Conservation (phyloP, 129 eudicot genomes). For the Glebionis coronaria region DNA sequence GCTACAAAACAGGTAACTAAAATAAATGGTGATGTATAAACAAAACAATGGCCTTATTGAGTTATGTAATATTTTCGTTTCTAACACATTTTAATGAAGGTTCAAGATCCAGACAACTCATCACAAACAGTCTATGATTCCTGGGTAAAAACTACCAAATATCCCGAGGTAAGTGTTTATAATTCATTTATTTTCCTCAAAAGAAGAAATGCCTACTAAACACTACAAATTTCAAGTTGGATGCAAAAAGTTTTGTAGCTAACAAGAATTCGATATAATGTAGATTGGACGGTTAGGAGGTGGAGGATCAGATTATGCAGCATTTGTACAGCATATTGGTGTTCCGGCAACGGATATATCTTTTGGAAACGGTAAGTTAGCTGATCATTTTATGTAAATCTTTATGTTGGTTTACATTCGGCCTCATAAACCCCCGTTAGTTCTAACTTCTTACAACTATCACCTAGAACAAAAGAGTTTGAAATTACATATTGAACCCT, state of each 20-base stretch:
- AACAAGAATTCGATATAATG: slow-evolving; percentile 22
- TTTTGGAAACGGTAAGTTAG: slow-evolving; percentile 55
- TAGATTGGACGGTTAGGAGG: slow-evolving; percentile 82
- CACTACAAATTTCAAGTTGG: not conserved
- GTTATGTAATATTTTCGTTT: no score
- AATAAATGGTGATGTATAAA: not conserved
- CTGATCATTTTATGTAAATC: not conserved
- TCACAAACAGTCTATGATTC: slow-evolving; percentile 74
- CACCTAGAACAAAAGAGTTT: no score
- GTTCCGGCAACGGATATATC: slow-evolving; percentile 69
- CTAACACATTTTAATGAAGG: slow-evolving; percentile 38
- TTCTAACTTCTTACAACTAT: no score
- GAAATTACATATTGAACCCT: no score
- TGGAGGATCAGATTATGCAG: slow-evolving; percentile 77
- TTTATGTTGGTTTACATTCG: no score
- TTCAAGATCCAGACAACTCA: slow-evolving; percentile 84
- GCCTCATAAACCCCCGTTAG: no score
- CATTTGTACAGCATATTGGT: slow-evolving; percentile 86
- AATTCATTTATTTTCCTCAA: not conserved
- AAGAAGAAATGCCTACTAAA: not conserved
- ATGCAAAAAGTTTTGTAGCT: not conserved
- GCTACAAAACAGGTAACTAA: slow-evolving; percentile 65
- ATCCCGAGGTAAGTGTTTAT: slow-evolving; percentile 42
- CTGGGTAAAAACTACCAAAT: slow-evolving; percentile 45
- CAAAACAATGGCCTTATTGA: no score